These are phyloP conservation scores for Fusarium cyanostomum DNA, from an alignment of 2,329 filamentous ascomycete species.

Conservation along the genomic window DNA sequence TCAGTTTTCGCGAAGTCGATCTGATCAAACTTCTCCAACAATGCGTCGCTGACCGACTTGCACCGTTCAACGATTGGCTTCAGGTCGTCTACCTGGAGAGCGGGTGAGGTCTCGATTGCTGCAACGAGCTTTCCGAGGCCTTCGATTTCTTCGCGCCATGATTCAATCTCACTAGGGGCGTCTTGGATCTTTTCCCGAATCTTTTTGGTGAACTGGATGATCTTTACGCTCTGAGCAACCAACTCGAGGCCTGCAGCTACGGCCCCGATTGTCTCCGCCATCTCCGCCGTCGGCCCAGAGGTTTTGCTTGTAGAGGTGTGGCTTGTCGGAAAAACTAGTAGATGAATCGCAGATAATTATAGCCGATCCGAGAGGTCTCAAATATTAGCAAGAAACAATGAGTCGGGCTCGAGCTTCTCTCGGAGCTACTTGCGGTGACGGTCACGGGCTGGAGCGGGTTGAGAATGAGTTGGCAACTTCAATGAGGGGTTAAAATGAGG, in stretches of 20 bases:
- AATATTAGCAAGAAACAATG: no score
- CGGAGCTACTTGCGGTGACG: no score
- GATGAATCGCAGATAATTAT: no score
- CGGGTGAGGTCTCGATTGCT: neutral
- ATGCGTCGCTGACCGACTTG: neutral
- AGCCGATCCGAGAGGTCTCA: no score
- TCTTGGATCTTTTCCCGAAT: neutral
- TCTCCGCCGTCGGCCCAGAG: neutral
- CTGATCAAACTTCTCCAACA: neutral
- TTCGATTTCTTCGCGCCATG: neutral
- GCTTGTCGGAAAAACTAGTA: no score
- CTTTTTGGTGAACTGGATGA: neutral
- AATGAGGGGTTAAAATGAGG: no score
- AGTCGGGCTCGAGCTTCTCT: no score
- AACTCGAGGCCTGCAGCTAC: slow-evolving; percentile 1
- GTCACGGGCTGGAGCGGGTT: no score
- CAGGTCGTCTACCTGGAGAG: neutral
- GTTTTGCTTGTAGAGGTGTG: no score
- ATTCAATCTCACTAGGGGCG: neutral
- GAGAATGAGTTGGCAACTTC: no score
- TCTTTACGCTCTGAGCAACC: slow-evolving; percentile 9
- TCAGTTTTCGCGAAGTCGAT: slow-evolving; percentile 8
- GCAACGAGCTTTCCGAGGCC: neutral
- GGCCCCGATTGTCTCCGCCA: slow-evolving; percentile 8
- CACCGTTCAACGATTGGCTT: neutral